Evolutionary conservation across 2,329 filamentous ascomycete genomes (phyloP), one percentile per base, ranked within the genome.

Genomic region (Myriosclerotinia scirpicola): DNA sequence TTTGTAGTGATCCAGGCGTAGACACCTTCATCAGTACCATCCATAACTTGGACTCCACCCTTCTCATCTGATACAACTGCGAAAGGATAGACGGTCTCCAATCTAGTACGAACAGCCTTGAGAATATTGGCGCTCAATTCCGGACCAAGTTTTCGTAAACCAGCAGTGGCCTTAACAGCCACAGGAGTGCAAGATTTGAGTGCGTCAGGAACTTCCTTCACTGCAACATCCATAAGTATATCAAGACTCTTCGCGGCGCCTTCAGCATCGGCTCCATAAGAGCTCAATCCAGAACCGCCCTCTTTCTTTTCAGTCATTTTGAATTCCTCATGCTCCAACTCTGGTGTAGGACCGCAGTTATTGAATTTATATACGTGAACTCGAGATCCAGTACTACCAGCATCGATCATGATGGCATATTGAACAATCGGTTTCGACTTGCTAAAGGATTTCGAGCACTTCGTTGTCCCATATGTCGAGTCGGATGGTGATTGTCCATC

Each of bases 321-420:
- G 80, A 99, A 99, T 67, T 91, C 85, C 77, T 99, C 95, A 76
- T 88, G 83, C 80, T 99, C 95, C 61, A 99, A 86, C 80, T 97
- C 93, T 36, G 95, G 95, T n/a, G 93, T 93, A 9, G 92, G 81
- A 15, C 93, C 95, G 81, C 94, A 99, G 82, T 98, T 98, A 84
- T 98, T 98, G 86, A 98, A 99, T 77, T 93, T 91, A 84, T 97
- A 99, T 68, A 98, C 93, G 81, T 99, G 96, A 77, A 99, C 97
- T 74, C 95, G 90, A 68, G 95, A 98, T 69, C 95, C 95, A 65
- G 95, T 98, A 82, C 93, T 98, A 74, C 95, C 95, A 58, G 95
- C 95, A 79, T 99, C 95, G 76, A 99, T 92, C 95, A 99, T 99
- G 75, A 98, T 86, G 69, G 95, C 96, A 81, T 98, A 99, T 78